Evolutionary conservation across 768 basidiomycete genomes (phyloP), one percentile per base, ranked within the genome.

Genomic region (Mycena venus): DNA sequence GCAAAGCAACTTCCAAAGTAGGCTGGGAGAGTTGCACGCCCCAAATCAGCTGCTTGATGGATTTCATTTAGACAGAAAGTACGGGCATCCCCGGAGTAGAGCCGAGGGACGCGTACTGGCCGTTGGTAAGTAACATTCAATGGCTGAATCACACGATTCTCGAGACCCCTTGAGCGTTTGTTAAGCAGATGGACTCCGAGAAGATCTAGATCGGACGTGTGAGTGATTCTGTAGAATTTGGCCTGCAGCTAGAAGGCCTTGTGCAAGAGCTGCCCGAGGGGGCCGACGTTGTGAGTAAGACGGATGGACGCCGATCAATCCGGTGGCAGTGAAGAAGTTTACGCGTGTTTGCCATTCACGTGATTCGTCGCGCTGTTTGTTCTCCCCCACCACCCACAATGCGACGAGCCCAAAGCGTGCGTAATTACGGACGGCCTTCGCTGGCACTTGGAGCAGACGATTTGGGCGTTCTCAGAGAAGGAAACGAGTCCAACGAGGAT

Each of bases 401-500:
- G 91, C 90, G 91, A 59, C 90, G 92, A 40, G 86, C 91, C 25
- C 93, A 94, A 77, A 92, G 90, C 76, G 87, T 90, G 34, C 88
- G 92, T 72, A 85, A 90, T 78, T 85, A 92, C 76, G 82, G 83
- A 15, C 79, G 91, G 8, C 86, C 91, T 1, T 91, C 91, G 15
- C 77, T 90, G 15, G 83, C 88, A 9, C 83, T 88, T 10, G 84
- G 82, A 21, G 79, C 87, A 6, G 88, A 94, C 75, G 94, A 94
- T 73, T 86, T 95, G 5, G 88, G 90, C 42, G 78, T 88, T 25
- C 83, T 95, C 34, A 86, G 87, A 58, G 94, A 95, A 80, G 83
- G 84, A 29, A 88, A 90, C 38, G 92, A 93, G 70, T 83, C 88
- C 12, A 82, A 85, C 47, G 92, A 94, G 79, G 93, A 93, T 67